phyloP scores from a whole-genome alignment of 768 basidiomycete genomes.

The Boletus rubescentipes region DNA sequence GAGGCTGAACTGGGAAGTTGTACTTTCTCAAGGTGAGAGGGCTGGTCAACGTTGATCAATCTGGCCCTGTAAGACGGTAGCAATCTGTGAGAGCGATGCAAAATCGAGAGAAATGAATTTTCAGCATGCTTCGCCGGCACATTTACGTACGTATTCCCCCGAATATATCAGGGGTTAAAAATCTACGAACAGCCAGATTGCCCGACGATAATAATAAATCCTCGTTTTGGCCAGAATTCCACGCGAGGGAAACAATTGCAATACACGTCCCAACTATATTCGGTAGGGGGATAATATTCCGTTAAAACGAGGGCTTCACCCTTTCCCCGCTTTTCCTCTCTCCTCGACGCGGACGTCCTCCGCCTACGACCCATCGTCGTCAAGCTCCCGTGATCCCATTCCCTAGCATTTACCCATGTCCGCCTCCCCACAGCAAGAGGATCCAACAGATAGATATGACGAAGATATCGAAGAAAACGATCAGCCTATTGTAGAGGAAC shows the following conservation, averaged over 20 bases:
- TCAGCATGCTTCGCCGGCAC: conserved; percentile 27
- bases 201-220: conserved; percentile 56
- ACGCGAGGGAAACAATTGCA: conserved; percentile 65
- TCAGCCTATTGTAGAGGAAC: conserved; percentile 35
- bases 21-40: background rate
- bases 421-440: conserved; percentile 57
- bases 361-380: conserved; percentile 17
- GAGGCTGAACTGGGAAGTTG: background rate
- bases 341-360: conserved; percentile 38
- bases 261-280: conserved; percentile 67
- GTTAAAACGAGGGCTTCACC: conserved; percentile 72
- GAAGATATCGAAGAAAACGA: conserved; percentile 61
- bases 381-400: conserved; percentile 28
- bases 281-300: conserved; percentile 65
- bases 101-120: conserved; percentile 38
- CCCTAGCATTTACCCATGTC: conserved; percentile 48
- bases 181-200: conserved; percentile 49
- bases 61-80: conserved; percentile 9
- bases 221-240: conserved; percentile 56
- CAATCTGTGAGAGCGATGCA: conserved; percentile 26
- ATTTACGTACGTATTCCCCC: conserved; percentile 63
- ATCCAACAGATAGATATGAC: conserved; percentile 51
- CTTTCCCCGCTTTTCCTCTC: conserved; percentile 62
- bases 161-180: conserved; percentile 61
- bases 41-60: conserved; percentile 12